A percentile compares a stretch with the other conserved stretches of the same genome.
phyloP scores from a whole-genome alignment of 2,329 filamentous ascomycete genomes.

The Coniochaeta sp. region DNA sequence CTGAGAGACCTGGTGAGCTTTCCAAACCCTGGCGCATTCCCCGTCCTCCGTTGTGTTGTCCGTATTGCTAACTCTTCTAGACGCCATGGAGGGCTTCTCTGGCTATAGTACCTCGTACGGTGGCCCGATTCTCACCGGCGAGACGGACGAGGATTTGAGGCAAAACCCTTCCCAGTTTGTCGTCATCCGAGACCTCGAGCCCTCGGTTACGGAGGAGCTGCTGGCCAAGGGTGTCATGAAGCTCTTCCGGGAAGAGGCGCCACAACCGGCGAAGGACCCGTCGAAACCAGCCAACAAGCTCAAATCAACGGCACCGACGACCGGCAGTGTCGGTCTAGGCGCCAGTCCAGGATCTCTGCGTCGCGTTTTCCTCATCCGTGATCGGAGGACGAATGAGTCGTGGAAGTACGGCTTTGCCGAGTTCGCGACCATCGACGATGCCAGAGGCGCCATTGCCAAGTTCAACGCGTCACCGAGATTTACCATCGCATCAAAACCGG shows the following conservation, averaged over 20 bases:
- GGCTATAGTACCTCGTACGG: conserved; percentile 11
- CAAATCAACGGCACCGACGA: conserved; percentile 50
- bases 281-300: conserved; percentile 42
- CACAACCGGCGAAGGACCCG: conserved; percentile 34
- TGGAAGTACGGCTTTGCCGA: conserved; percentile 81
- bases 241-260: conserved; percentile 55
- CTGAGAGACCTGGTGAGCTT: conserved; percentile 39
- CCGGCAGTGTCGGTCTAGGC: conserved; percentile 53
- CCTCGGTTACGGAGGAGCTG: conserved; percentile 63
- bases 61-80: conserved; percentile 6
- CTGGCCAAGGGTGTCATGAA: conserved; percentile 67
- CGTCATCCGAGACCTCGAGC: conserved; percentile 63
- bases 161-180: conserved; percentile 65
- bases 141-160: conserved; percentile 33
- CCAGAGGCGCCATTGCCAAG: conserved; percentile 64
- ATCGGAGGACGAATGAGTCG: conserved; percentile 62
- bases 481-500: conserved; percentile 66
- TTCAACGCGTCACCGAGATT: conserved; percentile 67
- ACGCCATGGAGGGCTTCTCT: conserved; percentile 9
- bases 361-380: conserved; percentile 69
- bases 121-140: conserved; percentile 31
- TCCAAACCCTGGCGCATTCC: not conserved
- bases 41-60: not conserved
- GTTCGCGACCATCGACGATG: conserved; percentile 69
- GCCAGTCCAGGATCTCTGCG: conserved; percentile 68